Conservation (phyloP, 495 filamentous ascomycete species). For the Bacidia rubella region DNA sequence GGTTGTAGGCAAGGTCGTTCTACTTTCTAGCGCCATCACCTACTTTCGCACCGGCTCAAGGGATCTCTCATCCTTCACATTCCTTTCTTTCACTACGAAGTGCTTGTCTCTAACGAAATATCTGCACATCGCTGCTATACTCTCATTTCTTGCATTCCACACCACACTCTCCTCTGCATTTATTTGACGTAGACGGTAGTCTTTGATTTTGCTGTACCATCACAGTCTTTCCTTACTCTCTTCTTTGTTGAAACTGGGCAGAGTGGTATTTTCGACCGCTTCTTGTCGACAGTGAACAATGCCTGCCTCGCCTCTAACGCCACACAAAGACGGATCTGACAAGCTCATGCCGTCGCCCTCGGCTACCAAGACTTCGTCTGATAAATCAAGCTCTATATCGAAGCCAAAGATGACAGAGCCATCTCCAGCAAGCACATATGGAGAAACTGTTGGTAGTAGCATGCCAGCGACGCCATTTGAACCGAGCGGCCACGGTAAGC, state of each 20-base stretch:
- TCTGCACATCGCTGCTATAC: too few species aligned
- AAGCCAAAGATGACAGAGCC: constrained; percentile 18
- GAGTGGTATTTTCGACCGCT: too few species aligned
- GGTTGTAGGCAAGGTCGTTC: background rate
- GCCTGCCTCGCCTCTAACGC: constrained; percentile 18
- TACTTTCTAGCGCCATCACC: background rate
- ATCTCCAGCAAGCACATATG: constrained; percentile 28
- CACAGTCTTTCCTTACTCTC: too few species aligned
- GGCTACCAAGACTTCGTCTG: constrained; percentile 2
- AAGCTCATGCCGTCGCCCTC: background rate
- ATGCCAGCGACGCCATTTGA: constrained; percentile 22
- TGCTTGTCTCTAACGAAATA: too few species aligned
- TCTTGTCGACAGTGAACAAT: constrained; percentile 4
- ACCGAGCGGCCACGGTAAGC: constrained; percentile 13
- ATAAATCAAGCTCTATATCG: constrained; percentile 9
- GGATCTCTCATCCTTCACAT: too few species aligned
- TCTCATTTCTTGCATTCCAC: too few species aligned
- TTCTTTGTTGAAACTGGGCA: too few species aligned
- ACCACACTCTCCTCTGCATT: too few species aligned
- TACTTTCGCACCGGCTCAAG: background rate
- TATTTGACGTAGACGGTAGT: too few species aligned
- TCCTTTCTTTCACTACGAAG: too few species aligned
- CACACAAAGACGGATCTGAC: constrained; percentile 7
- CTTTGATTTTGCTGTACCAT: too few species aligned
- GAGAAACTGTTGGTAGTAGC: constrained; percentile 21